Evolutionary conservation across 139 green algal species (phyloP).

Genomic region (Chlorella vulgaris): DNA sequence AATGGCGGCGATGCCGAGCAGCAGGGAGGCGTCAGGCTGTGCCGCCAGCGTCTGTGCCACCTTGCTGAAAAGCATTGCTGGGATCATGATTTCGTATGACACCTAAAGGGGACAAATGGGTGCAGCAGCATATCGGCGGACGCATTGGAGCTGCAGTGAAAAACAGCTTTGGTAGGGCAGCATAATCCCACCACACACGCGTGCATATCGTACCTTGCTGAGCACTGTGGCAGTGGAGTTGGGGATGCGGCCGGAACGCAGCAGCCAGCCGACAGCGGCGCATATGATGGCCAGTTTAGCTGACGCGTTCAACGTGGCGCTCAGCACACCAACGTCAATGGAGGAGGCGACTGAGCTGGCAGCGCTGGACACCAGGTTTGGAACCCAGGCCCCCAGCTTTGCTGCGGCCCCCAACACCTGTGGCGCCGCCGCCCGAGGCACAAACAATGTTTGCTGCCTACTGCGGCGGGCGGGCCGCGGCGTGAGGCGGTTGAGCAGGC

Average conservation of each 20-base stretch:
- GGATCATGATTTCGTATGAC: conserved; percentile 66
- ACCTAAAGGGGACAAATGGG: conserved; percentile 31
- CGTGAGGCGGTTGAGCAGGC: not conserved
- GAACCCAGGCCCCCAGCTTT: not conserved
- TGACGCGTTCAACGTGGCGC: conserved; percentile 38
- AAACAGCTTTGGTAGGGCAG: no score
- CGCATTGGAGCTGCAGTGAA: not conserved
- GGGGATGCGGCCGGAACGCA: conserved; percentile 47
- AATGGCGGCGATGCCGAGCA: conserved; percentile 27
- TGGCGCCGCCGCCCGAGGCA: not conserved
- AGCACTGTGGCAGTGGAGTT: conserved; percentile 59
- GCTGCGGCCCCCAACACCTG: not conserved
- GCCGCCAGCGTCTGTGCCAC: conserved; percentile 53
- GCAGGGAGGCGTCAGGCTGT: conserved; percentile 26
- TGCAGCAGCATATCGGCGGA: not conserved
- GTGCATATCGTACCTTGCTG: no score
- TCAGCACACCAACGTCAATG: conserved; percentile 44
- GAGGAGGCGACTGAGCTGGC: not conserved
- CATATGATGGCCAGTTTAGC: conserved; percentile 65
- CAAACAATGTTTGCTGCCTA: not conserved
- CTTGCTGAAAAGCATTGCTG: conserved; percentile 69
- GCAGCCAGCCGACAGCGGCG: conserved; percentile 46
- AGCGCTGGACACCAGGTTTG: not conserved
- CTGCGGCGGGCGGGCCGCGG: no score
- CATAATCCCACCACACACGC: no score